A percentile compares a stretch with the other conserved stretches of the same genome.
Evolutionary conservation across 495 filamentous ascomycete species (phyloP).

Genomic region (Oleoguttula mirabilis): DNA sequence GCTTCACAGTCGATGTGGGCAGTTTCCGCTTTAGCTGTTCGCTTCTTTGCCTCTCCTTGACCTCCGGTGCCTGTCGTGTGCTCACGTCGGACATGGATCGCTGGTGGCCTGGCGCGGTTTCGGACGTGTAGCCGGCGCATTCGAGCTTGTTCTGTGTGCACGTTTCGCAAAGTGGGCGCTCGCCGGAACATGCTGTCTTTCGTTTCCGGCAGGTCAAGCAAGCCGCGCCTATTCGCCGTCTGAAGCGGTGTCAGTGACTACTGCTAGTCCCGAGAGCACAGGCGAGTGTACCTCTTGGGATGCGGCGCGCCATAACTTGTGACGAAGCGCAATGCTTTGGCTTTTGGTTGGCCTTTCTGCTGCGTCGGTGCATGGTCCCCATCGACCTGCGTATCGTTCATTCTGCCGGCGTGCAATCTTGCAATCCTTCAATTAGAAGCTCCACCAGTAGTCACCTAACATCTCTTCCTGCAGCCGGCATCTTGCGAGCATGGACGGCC

Average conservation of each 20-base stretch:
- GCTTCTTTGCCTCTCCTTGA: background rate
- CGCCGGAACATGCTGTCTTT: conserved; percentile 24
- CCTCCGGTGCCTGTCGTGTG: background rate
- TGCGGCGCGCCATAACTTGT: conserved; percentile 71
- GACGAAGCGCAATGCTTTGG: conserved; percentile 60
- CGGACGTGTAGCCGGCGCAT: conserved; percentile 26
- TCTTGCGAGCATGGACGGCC: no score
- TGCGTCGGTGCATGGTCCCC: background rate
- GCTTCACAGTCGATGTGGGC: background rate
- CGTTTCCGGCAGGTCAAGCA: conserved; percentile 60
- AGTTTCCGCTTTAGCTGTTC: background rate
- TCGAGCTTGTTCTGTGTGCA: conserved; percentile 30
- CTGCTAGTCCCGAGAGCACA: no score
- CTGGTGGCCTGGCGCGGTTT: conserved; percentile 12
- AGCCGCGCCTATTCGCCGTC: conserved; percentile 71
- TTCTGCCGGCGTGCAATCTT: no score
- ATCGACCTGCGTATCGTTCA: no score
- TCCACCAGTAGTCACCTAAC: no score
- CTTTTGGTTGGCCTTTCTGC: conserved; percentile 23
- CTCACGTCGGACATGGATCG: conserved; percentile 1
- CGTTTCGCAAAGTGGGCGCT: conserved; percentile 28
- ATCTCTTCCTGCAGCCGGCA: no score
- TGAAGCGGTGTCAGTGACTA: background rate
- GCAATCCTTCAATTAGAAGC: no score
- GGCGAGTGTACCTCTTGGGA: conserved; percentile 51